These are phyloP conservation scores for Microglena sp. DNA, from an alignment of 139 green algal species.

Conservation along the genomic window DNA sequence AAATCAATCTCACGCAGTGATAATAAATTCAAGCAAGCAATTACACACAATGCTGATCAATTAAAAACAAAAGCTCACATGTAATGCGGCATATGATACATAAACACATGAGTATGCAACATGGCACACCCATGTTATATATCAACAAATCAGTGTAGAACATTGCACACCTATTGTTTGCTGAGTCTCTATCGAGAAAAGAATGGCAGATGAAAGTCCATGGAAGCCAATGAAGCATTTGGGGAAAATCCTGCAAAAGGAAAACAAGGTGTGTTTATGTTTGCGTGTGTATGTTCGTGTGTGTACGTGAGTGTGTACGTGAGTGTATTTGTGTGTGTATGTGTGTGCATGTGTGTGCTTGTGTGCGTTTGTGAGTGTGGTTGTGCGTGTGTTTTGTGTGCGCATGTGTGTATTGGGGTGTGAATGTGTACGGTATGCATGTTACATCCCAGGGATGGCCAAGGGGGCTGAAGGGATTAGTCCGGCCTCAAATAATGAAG, in stretches of 20 bases:
- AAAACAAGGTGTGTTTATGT: neutral
- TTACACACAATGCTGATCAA: too few species aligned
- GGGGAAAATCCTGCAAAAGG: conserved; percentile 22
- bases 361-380: conserved; percentile 2
- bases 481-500: neutral
- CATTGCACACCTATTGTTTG: conserved; percentile 53
- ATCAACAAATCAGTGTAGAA: too few species aligned
- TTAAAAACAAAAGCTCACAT: too few species aligned
- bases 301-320: too few species aligned
- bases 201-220: conserved; percentile 40
- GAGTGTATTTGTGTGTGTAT: too few species aligned
- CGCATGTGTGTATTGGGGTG: neutral
- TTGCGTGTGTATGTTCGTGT: too few species aligned
- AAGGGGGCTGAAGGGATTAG: neutral
- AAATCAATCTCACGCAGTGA: too few species aligned
- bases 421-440: neutral
- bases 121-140: too few species aligned
- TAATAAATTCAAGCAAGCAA: too few species aligned
- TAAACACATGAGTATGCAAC: too few species aligned
- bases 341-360: neutral
- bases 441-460: neutral
- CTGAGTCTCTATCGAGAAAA: conserved; percentile 62
- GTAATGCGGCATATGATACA: too few species aligned
- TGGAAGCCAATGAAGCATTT: conserved; percentile 44
- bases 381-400: neutral